These are phyloP conservation scores for Corynespora cassiicola DNA, from an alignment of 2,329 filamentous ascomycete genomes.

Conservation along the genomic window DNA sequence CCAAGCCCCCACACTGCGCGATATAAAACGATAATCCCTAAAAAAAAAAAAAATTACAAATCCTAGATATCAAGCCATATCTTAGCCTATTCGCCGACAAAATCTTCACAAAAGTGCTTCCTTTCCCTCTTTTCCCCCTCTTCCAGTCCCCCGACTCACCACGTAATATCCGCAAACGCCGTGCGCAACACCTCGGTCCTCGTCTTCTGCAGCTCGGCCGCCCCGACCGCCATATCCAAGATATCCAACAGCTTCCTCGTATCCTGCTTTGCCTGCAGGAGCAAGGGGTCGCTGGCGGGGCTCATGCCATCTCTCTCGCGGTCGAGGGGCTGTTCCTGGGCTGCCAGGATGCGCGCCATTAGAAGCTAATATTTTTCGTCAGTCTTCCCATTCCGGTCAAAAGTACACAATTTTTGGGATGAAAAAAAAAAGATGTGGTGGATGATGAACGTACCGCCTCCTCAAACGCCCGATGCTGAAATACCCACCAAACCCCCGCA, in stretches of 20 bases:
- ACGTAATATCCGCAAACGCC: slow-evolving; percentile 50
- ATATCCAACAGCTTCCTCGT: slow-evolving; percentile 53
- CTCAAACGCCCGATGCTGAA: slow-evolving; percentile 80
- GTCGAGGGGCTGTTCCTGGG: slow-evolving; percentile 41
- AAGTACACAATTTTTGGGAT: not conserved
- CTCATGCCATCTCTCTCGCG: slow-evolving; percentile 28
- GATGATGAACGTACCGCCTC: slow-evolving; percentile 74
- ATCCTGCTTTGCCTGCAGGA: slow-evolving; percentile 50
- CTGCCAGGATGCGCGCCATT: slow-evolving; percentile 46
- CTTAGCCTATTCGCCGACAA: too few species aligned
- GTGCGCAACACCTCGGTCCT: slow-evolving; percentile 54
- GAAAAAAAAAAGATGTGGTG: not conserved
- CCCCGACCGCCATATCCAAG: slow-evolving; percentile 51
- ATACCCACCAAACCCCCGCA: slow-evolving; percentile 83
- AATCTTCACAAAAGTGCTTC: too few species aligned
- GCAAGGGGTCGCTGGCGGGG: slow-evolving; percentile 40
- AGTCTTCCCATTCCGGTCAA: not conserved
- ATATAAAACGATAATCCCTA: too few species aligned
- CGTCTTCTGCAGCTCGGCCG: slow-evolving; percentile 56
- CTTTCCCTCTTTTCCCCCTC: too few species aligned
- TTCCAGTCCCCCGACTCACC: slow-evolving; percentile 33
- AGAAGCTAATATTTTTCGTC: slow-evolving; percentile 35
- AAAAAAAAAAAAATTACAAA: too few species aligned
- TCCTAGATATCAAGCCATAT: too few species aligned
- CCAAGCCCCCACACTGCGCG: too few species aligned